Evolutionary conservation across 345 rosid genomes (phyloP), one percentile per base, ranked within the genome.

Genomic region (Excoecaria agallocha): DNA sequence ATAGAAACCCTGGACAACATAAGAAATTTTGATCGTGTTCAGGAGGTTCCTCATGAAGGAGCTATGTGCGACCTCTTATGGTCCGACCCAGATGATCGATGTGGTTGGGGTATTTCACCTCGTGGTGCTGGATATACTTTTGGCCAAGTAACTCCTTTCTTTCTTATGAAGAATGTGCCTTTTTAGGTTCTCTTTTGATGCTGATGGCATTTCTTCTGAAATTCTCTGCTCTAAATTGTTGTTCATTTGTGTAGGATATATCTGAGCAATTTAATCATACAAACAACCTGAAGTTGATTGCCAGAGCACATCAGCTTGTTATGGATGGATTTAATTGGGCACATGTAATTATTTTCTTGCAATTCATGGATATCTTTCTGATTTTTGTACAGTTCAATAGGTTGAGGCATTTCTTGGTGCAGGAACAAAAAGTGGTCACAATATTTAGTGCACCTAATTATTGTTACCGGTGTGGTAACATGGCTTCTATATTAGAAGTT

Each of bases 311-410:
- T 67, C 98, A 94, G 82, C 84, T 94, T 82, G 98, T 94, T 70
- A 92, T 92, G 97, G 98, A 94, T 78, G 97, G 98, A 61, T 92
- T 85, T 82, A 94, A 94, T 81, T 94, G 98, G 98, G 98, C 93
- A 75, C 98, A 94, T 84, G 98, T 94, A 86, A 85, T 61, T 76
- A 55, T 71, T 43, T 43, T 71, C 30, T 72, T 58, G 37, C 62
- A 58, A 24, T 58, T 58, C 62, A 24, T 9, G 62, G 35, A 54
- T 72, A 3, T 39, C 73, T 58, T 58, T 60, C n/a, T 52, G 55
- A 64, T 50, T 48, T 25, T n/a, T 49, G 11, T 39, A 5, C 30
- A 50, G 41, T 35, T 6, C 12, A 41, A 43, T 55, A 68, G 11
- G 66, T 56, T 66, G 38, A 19, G 35, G 15, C 25, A 6, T 55